phyloP scores from a whole-genome alignment of 73 alveolate genomes.

The Effrenium voratum region DNA sequence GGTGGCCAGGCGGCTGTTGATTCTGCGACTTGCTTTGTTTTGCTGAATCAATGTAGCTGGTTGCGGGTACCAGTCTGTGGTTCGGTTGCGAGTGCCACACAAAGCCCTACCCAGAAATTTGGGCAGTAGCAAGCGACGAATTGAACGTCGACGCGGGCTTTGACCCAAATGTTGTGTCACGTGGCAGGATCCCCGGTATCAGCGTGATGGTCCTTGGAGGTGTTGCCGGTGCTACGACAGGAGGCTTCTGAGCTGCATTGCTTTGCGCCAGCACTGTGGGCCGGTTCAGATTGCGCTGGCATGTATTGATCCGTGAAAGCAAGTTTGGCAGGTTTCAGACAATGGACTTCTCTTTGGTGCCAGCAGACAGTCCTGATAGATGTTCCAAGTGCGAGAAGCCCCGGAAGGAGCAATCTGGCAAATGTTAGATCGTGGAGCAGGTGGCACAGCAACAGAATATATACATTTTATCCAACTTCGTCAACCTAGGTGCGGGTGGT shows the following conservation, averaged over 20 bases:
- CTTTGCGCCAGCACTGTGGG: neutral
- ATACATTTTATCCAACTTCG: neutral
- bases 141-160: too few species aligned
- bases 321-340: conserved; percentile 55
- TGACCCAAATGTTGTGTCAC: neutral
- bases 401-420: conserved; percentile 61
- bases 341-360: conserved; percentile 81
- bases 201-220: conserved; percentile 84
- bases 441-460: too few species aligned
- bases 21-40: too few species aligned
- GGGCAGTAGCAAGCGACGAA: neutral
- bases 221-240: conserved; percentile 82
- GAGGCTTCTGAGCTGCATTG: neutral
- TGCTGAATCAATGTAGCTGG: too few species aligned
- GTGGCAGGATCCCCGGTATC: conserved; percentile 72
- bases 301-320: neutral
- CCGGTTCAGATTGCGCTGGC: neutral
- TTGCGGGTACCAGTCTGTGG: too few species aligned
- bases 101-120: neutral
- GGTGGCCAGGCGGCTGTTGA: too few species aligned
- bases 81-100: too few species aligned
- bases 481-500: conserved; percentile 85
- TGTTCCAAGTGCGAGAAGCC: conserved; percentile 56
- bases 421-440: too few species aligned
- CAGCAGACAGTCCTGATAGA: conserved; percentile 75